phyloP scores from a whole-genome alignment of 2,329 filamentous ascomycete species.

The Aspergillus felis region DNA sequence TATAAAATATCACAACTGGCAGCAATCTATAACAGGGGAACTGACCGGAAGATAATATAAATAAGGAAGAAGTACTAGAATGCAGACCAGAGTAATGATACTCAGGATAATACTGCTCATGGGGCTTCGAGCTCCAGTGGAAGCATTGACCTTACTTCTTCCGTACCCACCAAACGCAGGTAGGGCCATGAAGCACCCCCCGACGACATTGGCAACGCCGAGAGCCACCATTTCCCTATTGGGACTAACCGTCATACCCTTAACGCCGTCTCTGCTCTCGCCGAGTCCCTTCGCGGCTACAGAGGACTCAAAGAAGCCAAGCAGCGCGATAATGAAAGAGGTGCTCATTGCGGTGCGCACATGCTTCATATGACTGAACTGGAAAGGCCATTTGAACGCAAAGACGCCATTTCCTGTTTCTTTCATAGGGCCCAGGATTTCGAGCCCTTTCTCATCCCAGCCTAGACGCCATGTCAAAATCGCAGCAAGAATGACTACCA shows the following conservation, averaged over 20 bases:
- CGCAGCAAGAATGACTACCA: conserved; percentile 82
- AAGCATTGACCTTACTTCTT: conserved; percentile 89
- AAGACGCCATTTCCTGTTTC: conserved; percentile 68
- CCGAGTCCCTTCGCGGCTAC: conserved; percentile 91
- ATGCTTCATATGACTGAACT: conserved; percentile 69
- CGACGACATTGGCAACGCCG: conserved; percentile 84
- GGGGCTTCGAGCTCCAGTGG: conserved; percentile 85
- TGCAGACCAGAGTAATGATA: conserved; percentile 73
- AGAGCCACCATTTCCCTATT: conserved; percentile 92
- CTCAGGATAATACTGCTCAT: conserved; percentile 90
- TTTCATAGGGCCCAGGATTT: conserved; percentile 77
- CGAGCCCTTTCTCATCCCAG: conserved; percentile 78
- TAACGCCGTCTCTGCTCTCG: conserved; percentile 61
- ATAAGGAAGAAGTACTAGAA: conserved; percentile 79
- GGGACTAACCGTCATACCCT: conserved; percentile 77
- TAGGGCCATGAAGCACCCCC: conserved; percentile 85
- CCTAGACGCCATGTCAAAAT: conserved; percentile 70
- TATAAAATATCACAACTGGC: neutral
- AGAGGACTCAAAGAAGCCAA: conserved; percentile 98
- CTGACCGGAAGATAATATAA: conserved; percentile 94
- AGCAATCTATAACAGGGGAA: conserved; percentile 15
- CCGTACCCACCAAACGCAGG: conserved; percentile 96
- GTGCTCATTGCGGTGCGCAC: conserved; percentile 85
- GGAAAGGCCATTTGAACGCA: conserved; percentile 81
- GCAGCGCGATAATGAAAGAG: conserved; percentile 84